A percentile compares a stretch with the other conserved stretches of the same genome.
Conservation (phyloP, 2,329 filamentous ascomycete genomes). For the Cercospora sp. region DNA sequence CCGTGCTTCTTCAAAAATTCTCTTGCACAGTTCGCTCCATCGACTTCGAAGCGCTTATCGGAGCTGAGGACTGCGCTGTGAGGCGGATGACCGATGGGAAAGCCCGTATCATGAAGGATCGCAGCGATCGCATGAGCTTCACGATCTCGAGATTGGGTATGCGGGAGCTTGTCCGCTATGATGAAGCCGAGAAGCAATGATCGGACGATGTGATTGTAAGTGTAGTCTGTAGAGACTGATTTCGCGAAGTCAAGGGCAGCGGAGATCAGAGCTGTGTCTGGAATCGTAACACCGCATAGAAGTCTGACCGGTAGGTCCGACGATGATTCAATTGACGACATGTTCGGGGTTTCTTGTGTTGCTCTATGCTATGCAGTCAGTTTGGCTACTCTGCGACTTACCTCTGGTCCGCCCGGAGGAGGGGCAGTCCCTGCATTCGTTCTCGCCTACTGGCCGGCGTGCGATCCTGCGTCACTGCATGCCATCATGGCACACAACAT, state of each 20-base stretch:
- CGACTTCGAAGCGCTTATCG: conserved; percentile 55
- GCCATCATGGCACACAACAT: neutral
- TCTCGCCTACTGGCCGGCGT: neutral
- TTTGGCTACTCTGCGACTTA: neutral
- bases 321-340: neutral
- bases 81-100: conserved; percentile 44
- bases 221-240: conserved; percentile 33
- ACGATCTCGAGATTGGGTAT: conserved; percentile 26
- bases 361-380: neutral
- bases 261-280: conserved; percentile 42
- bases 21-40: conserved; percentile 50
- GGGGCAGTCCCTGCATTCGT: neutral
- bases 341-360: neutral
- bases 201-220: conserved; percentile 45
- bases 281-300: conserved; percentile 39
- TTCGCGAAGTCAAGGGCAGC: conserved; percentile 40
- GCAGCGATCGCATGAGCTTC: conserved; percentile 29
- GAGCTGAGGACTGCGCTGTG: conserved; percentile 44
- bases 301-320: neutral
- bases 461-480: neutral
- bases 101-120: conserved; percentile 42
- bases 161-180: conserved; percentile 39
- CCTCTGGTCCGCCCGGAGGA: neutral
- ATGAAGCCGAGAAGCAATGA: conserved; percentile 42
- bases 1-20: conserved; percentile 41